These are phyloP conservation scores for Closterium sp. DNA, from an alignment of 139 green algal species.

Conservation along the genomic window DNA sequence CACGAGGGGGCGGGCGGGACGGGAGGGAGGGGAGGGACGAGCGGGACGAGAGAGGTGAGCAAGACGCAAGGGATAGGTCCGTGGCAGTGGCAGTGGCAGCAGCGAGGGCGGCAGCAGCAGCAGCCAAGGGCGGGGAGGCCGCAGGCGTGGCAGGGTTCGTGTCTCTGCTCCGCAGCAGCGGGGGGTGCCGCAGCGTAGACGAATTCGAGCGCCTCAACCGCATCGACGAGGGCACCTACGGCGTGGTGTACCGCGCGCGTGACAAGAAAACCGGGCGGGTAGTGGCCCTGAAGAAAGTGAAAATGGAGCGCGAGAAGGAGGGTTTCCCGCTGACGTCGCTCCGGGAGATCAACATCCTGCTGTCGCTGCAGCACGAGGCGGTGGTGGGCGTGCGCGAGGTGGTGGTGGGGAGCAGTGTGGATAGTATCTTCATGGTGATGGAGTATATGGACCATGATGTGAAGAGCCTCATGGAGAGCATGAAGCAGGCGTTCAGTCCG, in stretches of 20 bases:
- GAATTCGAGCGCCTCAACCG: conserved; percentile 70
- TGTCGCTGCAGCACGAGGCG: conserved; percentile 82
- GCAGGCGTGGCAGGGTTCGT: background rate
- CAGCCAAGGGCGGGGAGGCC: background rate
- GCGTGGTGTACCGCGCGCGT: conserved; percentile 79
- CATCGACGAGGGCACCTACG: conserved; percentile 77
- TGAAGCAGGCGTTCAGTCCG: conserved; percentile 67
- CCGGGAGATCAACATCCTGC: conserved; percentile 95
- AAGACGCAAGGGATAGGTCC: too few relatives aligned
- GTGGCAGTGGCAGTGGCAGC: background rate
- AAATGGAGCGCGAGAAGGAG: conserved; percentile 89
- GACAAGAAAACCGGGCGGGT: conserved; percentile 74
- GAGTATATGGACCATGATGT: conserved; percentile 98
- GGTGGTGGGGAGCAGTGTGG: conserved; percentile 55
- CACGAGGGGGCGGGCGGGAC: background rate
- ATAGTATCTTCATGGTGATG: conserved; percentile 95
- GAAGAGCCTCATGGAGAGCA: conserved; percentile 72
- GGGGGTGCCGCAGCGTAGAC: conserved; percentile 76
- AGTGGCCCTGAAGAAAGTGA: conserved; percentile 92
- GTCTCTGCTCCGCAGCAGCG: background rate
- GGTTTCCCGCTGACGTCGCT: conserved; percentile 95
- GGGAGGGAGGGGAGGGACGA: background rate
- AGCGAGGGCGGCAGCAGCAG: background rate
- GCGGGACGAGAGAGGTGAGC: background rate
- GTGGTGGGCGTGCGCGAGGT: conserved; percentile 97